These are phyloP conservation scores for Gossypium bickii DNA, from an alignment of 345 rosid genomes.

Conservation along the genomic window DNA sequence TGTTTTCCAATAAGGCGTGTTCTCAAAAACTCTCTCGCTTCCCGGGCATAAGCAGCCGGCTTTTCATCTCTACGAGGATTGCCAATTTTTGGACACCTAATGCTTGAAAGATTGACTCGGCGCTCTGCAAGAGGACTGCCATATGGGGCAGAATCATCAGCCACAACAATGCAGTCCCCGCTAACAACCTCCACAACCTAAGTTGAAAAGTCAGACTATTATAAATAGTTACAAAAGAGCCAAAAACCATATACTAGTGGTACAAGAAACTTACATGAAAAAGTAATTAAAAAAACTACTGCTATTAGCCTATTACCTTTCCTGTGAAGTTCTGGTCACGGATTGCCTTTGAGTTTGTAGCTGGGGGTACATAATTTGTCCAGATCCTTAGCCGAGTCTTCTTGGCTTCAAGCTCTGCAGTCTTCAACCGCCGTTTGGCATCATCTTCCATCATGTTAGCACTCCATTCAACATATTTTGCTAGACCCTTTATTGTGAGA, in stretches of 20 bases:
- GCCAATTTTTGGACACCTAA: constrained; percentile 85
- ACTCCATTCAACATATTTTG: constrained; percentile 97
- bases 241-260: not conserved
- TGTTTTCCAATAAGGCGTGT: constrained; percentile 31
- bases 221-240: not conserved
- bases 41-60: constrained; percentile 92
- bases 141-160: constrained; percentile 52
- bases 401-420: constrained; percentile 90
- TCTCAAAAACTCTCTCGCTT: constrained; percentile 83
- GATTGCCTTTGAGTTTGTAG: constrained; percentile 47
- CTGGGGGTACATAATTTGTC: constrained; percentile 84
- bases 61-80: constrained; percentile 86
- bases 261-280: not conserved
- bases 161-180: constrained; percentile 88
- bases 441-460: constrained; percentile 98
- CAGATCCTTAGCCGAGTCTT: constrained; percentile 70
- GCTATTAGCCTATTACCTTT: constrained; percentile 6
- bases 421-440: constrained; percentile 64
- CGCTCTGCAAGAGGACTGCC: constrained; percentile 12
- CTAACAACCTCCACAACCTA: constrained; percentile 42
- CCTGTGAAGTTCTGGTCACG: constrained; percentile 11
- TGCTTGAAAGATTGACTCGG: constrained; percentile 44
- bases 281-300: not conserved
- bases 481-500: constrained; percentile 60
- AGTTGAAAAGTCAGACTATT: constrained; percentile 2